Percentiles rank a stretch among this genome's conserved stretches.
phyloP scores from a whole-genome alignment of 805 yeast genomes.

The Wickerhamiella domercqiae region DNA sequence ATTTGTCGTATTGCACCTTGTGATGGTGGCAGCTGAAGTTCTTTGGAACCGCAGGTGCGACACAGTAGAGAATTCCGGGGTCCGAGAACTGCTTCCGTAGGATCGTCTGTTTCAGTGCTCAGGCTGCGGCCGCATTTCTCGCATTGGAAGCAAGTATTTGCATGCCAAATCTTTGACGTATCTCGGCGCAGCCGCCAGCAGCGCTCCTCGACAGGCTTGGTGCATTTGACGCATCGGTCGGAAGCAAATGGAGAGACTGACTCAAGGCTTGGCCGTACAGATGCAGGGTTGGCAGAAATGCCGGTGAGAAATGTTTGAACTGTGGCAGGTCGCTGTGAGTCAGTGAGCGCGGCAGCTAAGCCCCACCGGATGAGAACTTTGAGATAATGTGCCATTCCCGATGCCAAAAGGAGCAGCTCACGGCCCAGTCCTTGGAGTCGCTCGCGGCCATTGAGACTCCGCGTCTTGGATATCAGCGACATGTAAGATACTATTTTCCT shows the following conservation, averaged over 20 bases:
- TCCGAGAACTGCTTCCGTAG: too few relatives aligned
- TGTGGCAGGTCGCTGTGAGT: conserved; percentile 35
- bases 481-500: conserved; percentile 83
- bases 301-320: conserved; percentile 37
- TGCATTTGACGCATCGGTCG: conserved; percentile 61
- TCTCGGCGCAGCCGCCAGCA: conserved; percentile 37
- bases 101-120: conserved; percentile 26
- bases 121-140: conserved; percentile 36
- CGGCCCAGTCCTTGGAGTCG: conserved; percentile 17
- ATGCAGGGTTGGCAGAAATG: conserved; percentile 29
- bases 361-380: conserved; percentile 74
- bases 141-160: conserved; percentile 50
- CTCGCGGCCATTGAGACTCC: conserved; percentile 10
- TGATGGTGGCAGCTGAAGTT: conserved; percentile 19
- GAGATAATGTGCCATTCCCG: conserved; percentile 84
- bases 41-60: too few relatives aligned
- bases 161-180: conserved; percentile 63
- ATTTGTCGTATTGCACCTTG: too few relatives aligned
- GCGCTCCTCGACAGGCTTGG: conserved; percentile 66
- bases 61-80: too few relatives aligned
- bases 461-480: conserved; percentile 58
- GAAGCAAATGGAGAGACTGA: conserved; percentile 31
- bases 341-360: conserved; percentile 56
- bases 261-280: conserved; percentile 12
- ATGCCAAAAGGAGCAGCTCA: conserved; percentile 57